phyloP scores from a whole-genome alignment of 176 grass and related monocot genomes.

The Musa itinerans region DNA sequence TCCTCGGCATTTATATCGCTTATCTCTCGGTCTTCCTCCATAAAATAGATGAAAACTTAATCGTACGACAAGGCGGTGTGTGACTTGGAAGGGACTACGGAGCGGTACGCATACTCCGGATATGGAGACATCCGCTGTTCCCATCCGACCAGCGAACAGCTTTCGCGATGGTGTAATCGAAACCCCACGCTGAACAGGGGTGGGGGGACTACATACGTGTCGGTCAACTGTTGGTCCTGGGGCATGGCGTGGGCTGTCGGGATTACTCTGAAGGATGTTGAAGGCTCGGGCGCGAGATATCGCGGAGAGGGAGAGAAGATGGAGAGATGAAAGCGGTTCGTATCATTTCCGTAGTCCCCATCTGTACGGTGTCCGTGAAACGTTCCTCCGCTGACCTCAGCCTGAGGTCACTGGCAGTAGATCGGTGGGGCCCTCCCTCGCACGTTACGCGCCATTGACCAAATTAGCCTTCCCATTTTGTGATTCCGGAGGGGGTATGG shows the following conservation, averaged over 20 bases:
- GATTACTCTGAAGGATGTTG: too few species aligned
- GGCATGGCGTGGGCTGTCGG: too few species aligned
- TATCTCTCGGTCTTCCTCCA: not conserved
- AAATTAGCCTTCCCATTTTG: too few species aligned
- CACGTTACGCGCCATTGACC: not conserved
- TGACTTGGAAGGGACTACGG: not conserved
- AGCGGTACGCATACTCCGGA: not conserved
- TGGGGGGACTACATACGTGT: too few species aligned
- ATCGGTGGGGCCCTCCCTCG: not conserved
- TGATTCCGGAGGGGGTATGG: too few species aligned
- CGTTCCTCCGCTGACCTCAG: too few species aligned
- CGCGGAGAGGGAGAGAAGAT: too few species aligned
- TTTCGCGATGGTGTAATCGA: too few species aligned
- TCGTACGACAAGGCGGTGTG: not conserved
- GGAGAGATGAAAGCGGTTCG: not conserved
- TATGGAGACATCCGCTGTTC: not conserved
- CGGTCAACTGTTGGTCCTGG: too few species aligned
- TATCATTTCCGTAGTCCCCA: constrained; percentile 5
- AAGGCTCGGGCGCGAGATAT: not conserved
- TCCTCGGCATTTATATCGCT: not conserved
- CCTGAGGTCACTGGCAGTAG: not conserved
- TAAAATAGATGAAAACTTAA: not conserved
- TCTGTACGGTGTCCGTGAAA: not conserved
- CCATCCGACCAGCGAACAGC: not conserved
- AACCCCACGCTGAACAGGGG: too few species aligned